Base-by-base conservation (phyloP, 805 yeast genomes). In the Saccharomycopsis selenospora region DNA sequence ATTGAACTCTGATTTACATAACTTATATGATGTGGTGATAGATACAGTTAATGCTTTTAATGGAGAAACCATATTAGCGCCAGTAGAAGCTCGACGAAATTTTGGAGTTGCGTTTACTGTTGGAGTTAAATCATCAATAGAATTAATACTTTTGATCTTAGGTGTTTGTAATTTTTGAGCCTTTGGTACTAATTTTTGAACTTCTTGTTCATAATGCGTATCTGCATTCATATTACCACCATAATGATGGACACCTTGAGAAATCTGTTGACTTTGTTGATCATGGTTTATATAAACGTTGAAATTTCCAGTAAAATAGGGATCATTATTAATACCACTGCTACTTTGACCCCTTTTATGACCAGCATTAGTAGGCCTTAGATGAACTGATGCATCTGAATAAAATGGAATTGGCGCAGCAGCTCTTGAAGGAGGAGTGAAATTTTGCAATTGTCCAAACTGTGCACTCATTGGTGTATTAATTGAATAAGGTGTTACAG, bases 1-100 rank as follows among this genome's bases (percentile, higher is more conserved):
- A 54, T 81, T 80, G 66, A 88, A 93, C 29, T 72, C 75, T 0
- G 97, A 87, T 52, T 88, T 85, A 66, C 97, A 91, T 48, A 91
- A 75, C 7, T 85, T 71, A 63, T 85, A 93, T 0, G 96, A 83
- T 18, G 89, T 79, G 1, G 91, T 75, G 45, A 93, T 67, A 43
- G 85, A 79, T 3, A 81, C 75, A 0, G 96, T 85, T 50, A 91
- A 68, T 0, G 95, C 95, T 49, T 75, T 70, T 22, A 86, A 71
- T 1, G 99, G 99, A 3, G 93, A 83, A 3, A 85, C 77, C 49
- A 77, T 81, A 14, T 73, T 68, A 2, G 82, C 73, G 38, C 80
- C 75, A 43, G 79, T 71, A 0, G 87, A 79, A 7, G 87, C 83
- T 49, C 93, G 68, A 54, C 93, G 68, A 57, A 76, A 82, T 64